phyloP scores from a whole-genome alignment of 805 yeast genomes.

The Metschnikowia cubensis region DNA sequence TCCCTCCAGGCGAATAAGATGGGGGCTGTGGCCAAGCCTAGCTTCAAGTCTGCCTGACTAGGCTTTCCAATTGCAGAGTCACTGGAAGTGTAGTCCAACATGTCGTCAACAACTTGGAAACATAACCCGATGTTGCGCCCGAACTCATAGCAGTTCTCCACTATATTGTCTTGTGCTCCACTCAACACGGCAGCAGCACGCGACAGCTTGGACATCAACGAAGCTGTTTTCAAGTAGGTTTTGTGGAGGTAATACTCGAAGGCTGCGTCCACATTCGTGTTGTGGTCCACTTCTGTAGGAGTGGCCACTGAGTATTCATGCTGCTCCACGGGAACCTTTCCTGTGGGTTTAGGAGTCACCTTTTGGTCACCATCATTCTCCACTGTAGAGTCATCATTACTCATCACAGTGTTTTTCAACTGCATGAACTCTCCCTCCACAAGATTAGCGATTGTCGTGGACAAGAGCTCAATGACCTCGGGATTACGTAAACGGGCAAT shows the following conservation, averaged over 20 bases:
- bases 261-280: constrained; percentile 73
- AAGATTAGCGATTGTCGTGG: constrained; percentile 92
- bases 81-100: constrained; percentile 90
- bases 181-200: constrained; percentile 90
- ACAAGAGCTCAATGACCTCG: constrained; percentile 93
- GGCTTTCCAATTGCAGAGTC: constrained; percentile 89
- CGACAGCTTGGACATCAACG: constrained; percentile 88
- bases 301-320: constrained; percentile 53
- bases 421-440: constrained; percentile 99
- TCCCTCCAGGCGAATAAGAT: constrained; percentile 91
- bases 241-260: constrained; percentile 94
- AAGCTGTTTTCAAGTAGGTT: constrained; percentile 92
- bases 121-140: constrained; percentile 93
- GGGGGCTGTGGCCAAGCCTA: constrained; percentile 97
- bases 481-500: constrained; percentile 90
- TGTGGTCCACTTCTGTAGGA: constrained; percentile 48
- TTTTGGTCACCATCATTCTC: constrained; percentile 47
- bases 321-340: constrained; percentile 55
- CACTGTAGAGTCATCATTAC: constrained; percentile 40
- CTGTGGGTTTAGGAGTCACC: constrained; percentile 54
- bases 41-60: constrained; percentile 87
- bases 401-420: constrained; percentile 82
- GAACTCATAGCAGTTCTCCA: constrained; percentile 83
- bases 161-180: constrained; percentile 70
- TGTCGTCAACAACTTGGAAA: constrained; percentile 94